Base-by-base conservation (phyloP, 306 rosid species). In the Abrus pulchellus region DNA sequence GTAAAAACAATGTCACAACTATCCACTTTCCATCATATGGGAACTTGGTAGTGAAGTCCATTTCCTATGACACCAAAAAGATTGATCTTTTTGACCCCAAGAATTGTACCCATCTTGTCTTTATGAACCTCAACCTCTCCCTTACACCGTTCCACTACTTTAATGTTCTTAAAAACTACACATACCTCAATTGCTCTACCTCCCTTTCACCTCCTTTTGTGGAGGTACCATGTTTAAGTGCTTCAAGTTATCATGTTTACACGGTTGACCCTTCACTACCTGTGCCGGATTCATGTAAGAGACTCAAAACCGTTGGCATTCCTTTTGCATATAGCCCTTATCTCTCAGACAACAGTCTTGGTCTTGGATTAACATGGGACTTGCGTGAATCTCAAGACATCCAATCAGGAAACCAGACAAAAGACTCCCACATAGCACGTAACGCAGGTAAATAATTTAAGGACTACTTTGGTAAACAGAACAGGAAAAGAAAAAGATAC, bases 281-380 rank as follows among this genome's bases (percentile, higher is more conserved):
- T 32, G 43, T 88, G 34, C 97, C 97, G 0, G 54, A 5, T 55
- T 88, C 86, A n/a, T 94, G 97, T 77, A 7, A 75, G 45, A 32
- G 9, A 14, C 61, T 93, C 80, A 94, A 83, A 81, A 91, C 92
- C 7, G 82, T 90, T 14, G 82, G 85, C 1, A 90, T 94, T 78
- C 99, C 99, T 45, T 90, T 91, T 45, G 77, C 27, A 52, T 94
- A 89, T 54, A 93, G 92, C 36, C 97, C 97, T 33, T 94, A 85
- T 74, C 75, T 94, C 52, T 81, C 90, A 47, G 97, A 86, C 33
- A 87, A 83, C 5, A 85, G 85, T 20, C 90, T 94, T 59, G 99
- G 99, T 75, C 94, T 92, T 20, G 72, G 85, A 75, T 89, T 92
- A 27, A 87, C 90, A 13, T 91, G 97, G 97, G 65, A 79, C 80